Conservation (phyloP, 805 yeast genomes). For the Teunomyces aglyptinius region DNA sequence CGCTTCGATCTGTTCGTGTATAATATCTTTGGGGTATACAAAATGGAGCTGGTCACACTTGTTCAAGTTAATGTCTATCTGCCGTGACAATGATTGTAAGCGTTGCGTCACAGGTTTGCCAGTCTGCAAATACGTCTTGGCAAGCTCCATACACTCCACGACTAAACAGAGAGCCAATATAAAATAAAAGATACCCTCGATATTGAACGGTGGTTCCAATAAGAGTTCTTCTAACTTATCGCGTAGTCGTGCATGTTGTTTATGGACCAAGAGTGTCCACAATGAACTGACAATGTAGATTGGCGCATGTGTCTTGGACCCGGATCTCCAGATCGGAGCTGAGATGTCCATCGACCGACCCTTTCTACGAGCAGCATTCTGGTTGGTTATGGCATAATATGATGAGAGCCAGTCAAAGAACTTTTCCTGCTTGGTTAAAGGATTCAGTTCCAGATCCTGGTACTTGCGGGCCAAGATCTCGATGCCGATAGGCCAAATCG, state of each 20-base stretch:
- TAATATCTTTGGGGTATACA: slow-evolving; percentile 21
- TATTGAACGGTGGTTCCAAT: slow-evolving; percentile 42
- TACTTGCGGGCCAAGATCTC: slow-evolving; percentile 43
- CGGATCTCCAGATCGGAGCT: slow-evolving; percentile 41
- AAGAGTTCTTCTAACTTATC: slow-evolving; percentile 36
- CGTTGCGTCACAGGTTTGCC: not conserved
- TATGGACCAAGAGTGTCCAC: slow-evolving; percentile 41
- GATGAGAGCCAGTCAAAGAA: slow-evolving; percentile 40
- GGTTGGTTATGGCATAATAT: slow-evolving; percentile 18
- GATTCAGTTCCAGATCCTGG: not conserved
- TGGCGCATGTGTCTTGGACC: slow-evolving; percentile 41
- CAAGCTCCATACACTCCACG: slow-evolving; percentile 21
- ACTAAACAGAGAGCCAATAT: slow-evolving; percentile 31
- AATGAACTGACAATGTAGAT: slow-evolving; percentile 38
- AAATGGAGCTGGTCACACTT: slow-evolving; percentile 25
- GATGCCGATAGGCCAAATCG: slow-evolving; percentile 64
- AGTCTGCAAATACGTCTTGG: slow-evolving; percentile 6
- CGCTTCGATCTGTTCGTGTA: slow-evolving; percentile 9
- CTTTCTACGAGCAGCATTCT: slow-evolving; percentile 9
- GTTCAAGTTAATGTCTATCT: slow-evolving; percentile 4
- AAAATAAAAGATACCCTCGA: slow-evolving; percentile 42
- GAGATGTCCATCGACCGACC: slow-evolving; percentile 6
- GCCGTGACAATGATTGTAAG: not conserved
- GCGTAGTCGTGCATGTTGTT: slow-evolving; percentile 32
- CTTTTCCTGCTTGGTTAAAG: slow-evolving; percentile 21